phyloP scores from a whole-genome alignment of 2,329 filamentous ascomycete genomes.

The Alternaria ethzedia region DNA sequence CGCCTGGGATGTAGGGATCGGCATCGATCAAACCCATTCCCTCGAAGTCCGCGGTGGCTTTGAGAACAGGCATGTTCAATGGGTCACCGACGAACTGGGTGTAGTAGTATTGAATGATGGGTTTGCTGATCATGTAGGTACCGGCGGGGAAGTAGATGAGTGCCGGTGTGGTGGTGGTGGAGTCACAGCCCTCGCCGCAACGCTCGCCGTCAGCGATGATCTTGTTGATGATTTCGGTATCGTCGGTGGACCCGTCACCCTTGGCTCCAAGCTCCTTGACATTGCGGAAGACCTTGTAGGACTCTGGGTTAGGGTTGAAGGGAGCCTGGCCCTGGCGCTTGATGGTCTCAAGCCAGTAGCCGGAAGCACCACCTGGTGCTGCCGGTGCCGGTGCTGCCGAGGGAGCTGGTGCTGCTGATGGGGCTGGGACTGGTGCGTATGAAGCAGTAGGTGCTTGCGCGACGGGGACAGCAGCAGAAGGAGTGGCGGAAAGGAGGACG shows the following conservation, averaged over 20 bases:
- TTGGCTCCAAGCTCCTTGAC: slow-evolving; percentile 53
- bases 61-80: slow-evolving; percentile 72
- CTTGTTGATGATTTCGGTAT: slow-evolving; percentile 85
- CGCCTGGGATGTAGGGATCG: slow-evolving; percentile 76
- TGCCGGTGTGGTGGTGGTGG: slow-evolving; percentile 80
- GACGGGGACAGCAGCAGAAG: slow-evolving; percentile 38
- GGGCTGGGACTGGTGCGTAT: slow-evolving; percentile 21
- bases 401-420: slow-evolving; percentile 20
- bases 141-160: slow-evolving; percentile 92
- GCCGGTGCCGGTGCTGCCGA: slow-evolving; percentile 19
- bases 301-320: slow-evolving; percentile 61
- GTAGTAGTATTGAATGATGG: slow-evolving; percentile 88
- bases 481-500: slow-evolving; percentile 41
- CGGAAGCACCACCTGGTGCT: slow-evolving; percentile 32
- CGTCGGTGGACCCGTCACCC: slow-evolving; percentile 74
- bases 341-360: slow-evolving; percentile 76
- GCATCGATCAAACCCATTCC: slow-evolving; percentile 91
- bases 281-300: slow-evolving; percentile 67
- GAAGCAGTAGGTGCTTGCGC: slow-evolving; percentile 27
- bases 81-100: slow-evolving; percentile 90
- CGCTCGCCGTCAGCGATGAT: slow-evolving; percentile 80
- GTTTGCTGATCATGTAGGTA: slow-evolving; percentile 80
- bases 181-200: slow-evolving; percentile 83
- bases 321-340: slow-evolving; percentile 71
- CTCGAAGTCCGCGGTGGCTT: slow-evolving; percentile 66